Evolutionary conservation across 2,329 filamentous ascomycete genomes (phyloP).

Genomic region (Fusarium zealandicum): DNA sequence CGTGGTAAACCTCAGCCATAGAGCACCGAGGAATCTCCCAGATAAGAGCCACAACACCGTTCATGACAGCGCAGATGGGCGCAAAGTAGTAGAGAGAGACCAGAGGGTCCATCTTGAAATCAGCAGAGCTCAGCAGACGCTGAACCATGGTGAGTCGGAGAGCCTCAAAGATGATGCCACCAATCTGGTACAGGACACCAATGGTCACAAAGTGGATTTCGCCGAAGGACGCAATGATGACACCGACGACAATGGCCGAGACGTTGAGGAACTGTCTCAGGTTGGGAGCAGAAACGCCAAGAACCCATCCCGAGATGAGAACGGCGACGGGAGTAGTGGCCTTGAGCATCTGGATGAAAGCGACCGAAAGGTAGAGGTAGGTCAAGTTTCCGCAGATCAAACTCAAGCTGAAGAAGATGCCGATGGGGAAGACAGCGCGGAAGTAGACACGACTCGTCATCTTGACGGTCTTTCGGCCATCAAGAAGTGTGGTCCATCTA

Average conservation of each 20-base stretch:
- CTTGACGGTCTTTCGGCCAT: conserved; percentile 94
- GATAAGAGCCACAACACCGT: conserved; percentile 74
- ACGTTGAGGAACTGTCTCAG: conserved; percentile 90
- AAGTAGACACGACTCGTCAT: conserved; percentile 96
- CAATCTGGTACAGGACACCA: conserved; percentile 81
- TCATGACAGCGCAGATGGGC: conserved; percentile 83
- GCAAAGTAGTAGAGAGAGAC: conserved; percentile 92
- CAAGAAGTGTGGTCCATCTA: conserved; percentile 85
- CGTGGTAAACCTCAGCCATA: conserved; percentile 74
- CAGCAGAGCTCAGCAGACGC: conserved; percentile 78
- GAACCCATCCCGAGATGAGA: conserved; percentile 84
- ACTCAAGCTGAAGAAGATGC: conserved; percentile 93
- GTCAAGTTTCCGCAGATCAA: conserved; percentile 96
- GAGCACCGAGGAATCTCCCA: conserved; percentile 76
- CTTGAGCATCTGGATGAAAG: conserved; percentile 99
- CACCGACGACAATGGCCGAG: conserved; percentile 91
- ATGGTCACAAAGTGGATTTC: conserved; percentile 91
- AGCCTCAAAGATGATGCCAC: conserved; percentile 82
- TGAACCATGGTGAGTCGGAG: conserved; percentile 85
- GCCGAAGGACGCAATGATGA: conserved; percentile 91
- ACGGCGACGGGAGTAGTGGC: conserved; percentile 95
- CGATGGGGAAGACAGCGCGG: conserved; percentile 92
- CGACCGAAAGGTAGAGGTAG: conserved; percentile 93
- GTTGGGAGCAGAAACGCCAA: conserved; percentile 85
- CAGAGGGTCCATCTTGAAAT: conserved; percentile 92